Evolutionary conservation across 768 basidiomycete genomes (phyloP), one percentile per base, ranked within the genome.

Genomic region (Boletus patriciae): DNA sequence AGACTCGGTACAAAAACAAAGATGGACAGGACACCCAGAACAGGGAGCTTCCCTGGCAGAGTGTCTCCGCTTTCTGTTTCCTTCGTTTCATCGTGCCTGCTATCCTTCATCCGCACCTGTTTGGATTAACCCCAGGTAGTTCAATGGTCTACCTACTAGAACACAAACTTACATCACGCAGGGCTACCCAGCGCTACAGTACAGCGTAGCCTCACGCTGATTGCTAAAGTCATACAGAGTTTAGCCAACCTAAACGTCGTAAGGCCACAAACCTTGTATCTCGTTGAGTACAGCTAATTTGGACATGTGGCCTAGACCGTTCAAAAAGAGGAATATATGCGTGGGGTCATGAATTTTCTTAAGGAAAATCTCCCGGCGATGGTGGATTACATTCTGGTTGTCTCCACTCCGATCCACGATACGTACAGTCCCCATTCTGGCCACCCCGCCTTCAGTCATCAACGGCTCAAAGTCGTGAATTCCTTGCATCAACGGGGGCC

Each of bases 151-250:
- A n/a, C 38, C 18, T 13, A 27, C 18, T 11, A 9, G 41, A 42
- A 15, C 38, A 11, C 25, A n/a, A 49, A 45, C 63, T 72, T 38
- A 63, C 41, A n/a, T 54, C 36, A 12, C 33, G 4, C 55, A 93
- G 89, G 88, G 44, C 78, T 90, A 55, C 87, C 90, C 4, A 79
- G 79, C 52, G 67, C 76, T 19, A 74, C 83, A 10, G 83, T 92
- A 11, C 86, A 90, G 66, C 84, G 92, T 36, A 93, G 87, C 68
- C 78, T 95, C 48, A 94, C 88, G 0, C 69, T 92, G 61, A 85
- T 95, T 51, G 92, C 92, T 8, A 94, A 92, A 71, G 89, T 88
- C n/a, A 81, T 95, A 19, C 91, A 93, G 71, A 94, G 88, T 62
- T 76, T 94, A 40, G 93, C 93, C 6, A 95, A 95, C 70, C 75